Evolutionary conservation across 495 filamentous ascomycete genomes (phyloP), one percentile per base, ranked within the genome.

Genomic region (Aspergillus sparsus): DNA sequence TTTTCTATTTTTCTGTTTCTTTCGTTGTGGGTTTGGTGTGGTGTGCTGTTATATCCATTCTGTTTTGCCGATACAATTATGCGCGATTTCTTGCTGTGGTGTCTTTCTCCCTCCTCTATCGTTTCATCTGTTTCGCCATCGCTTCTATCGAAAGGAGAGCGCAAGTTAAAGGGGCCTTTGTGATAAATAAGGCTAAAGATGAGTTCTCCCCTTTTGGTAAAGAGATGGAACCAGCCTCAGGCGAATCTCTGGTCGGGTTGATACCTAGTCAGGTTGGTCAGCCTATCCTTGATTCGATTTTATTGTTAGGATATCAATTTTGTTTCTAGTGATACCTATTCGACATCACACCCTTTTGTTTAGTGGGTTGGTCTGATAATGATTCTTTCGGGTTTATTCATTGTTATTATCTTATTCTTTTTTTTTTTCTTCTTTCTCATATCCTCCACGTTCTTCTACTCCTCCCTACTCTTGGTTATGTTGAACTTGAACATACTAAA

Each of bases 381-480:
- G 21, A 1, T 27, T 27, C 1, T 27, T 27, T 3, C 3, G 21
- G 21, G 21, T 27, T 27, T 27, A 27, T 27, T 27, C 42, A 13
- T 7, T 46, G 5, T 18, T 8, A 45, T 45, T n/a, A n/a, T 6
- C 10, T 5, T 12, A 7, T 50, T 50, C 5, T 33, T 27, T 57
- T 49, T 57, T 49, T 62, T 50, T 54, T 49, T 58, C 21, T 55
- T 36, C 13, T 18, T 16, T 36, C 47, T 42, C 18, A 47, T 36
- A 52, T 53, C 49, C 2, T 42, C n/a, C 34, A 41, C 42, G 50
- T 39, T 53, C 55, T 47, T 51, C 58, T 53, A 52, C 0, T 42
- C n/a, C 34, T 49, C 42, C 50, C 34, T 53, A 56, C 41, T 51
- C 44, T 27, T 3, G 21, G 21, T 27, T 27, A 27, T 1, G 1